Evolutionary conservation across 2,329 filamentous ascomycete species (phyloP).

Genomic region (Cladosporium phlei): DNA sequence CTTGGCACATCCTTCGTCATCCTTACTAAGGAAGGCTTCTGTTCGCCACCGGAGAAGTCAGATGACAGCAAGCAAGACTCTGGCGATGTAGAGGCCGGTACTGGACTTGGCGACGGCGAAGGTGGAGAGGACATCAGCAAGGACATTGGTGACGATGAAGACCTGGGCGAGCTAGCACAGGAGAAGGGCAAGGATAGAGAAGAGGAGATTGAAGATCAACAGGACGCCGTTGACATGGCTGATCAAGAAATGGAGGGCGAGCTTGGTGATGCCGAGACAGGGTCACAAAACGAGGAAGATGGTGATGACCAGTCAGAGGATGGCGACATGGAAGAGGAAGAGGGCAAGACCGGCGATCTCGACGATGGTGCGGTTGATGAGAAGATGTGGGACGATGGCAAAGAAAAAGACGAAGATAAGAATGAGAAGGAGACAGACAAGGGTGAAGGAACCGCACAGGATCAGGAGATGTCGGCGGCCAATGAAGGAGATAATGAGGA

Average conservation of each 20-base stretch:
- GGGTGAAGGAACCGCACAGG: constrained; percentile 44
- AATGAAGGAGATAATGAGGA: constrained; percentile 39
- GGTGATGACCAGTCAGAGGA: constrained; percentile 43
- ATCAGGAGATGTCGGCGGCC: constrained; percentile 43
- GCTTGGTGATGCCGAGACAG: constrained; percentile 56
- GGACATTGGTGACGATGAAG: constrained; percentile 89
- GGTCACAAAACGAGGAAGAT: constrained; percentile 62
- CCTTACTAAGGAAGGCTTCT: constrained; percentile 82
- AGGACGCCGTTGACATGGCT: constrained; percentile 87
- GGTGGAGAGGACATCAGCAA: constrained; percentile 98
- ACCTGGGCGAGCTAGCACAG: constrained; percentile 84
- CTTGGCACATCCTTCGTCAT: constrained; percentile 74
- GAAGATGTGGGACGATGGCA: constrained; percentile 94
- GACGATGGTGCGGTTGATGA: constrained; percentile 74
- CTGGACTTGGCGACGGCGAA: constrained; percentile 89
- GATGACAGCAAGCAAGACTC: constrained; percentile 35
- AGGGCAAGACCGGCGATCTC: constrained; percentile 77
- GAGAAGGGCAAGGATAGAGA: constrained; percentile 54
- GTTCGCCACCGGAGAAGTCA: constrained; percentile 76
- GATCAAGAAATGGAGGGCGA: constrained; percentile 89
- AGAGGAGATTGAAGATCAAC: constrained; percentile 67
- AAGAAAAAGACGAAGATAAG: constrained; percentile 69
- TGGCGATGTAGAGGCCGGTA: constrained; percentile 83
- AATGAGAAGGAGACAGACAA: constrained; percentile 74
- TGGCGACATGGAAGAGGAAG: constrained; percentile 59